These are phyloP conservation scores for Dentipellis fragilis DNA, from an alignment of 768 basidiomycete genomes.

Conservation along the genomic window DNA sequence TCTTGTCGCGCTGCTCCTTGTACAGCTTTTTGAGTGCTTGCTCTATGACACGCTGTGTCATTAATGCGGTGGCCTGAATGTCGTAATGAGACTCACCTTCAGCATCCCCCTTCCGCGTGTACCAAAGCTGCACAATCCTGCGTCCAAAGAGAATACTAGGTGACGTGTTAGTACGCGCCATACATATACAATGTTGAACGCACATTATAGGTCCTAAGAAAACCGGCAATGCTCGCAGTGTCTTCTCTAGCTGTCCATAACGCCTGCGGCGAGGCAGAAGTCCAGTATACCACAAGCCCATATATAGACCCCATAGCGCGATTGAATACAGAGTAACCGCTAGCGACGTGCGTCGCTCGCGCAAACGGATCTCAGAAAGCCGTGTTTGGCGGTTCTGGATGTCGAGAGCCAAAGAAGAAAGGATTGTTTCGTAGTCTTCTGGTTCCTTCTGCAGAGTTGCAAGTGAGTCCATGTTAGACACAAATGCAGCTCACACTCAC, in stretches of 20 bases:
- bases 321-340: constrained; percentile 72
- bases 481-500: constrained; percentile 1
- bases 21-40: constrained; percentile 63
- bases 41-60: constrained; percentile 36
- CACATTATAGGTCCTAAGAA: constrained; percentile 72
- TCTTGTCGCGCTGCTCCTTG: constrained; percentile 71
- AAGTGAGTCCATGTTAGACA: background rate
- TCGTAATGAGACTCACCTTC: constrained; percentile 48
- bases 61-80: constrained; percentile 2
- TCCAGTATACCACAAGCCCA: constrained; percentile 64
- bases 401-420: constrained; percentile 54
- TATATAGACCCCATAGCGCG: constrained; percentile 62
- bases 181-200: constrained; percentile 22
- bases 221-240: constrained; percentile 45
- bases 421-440: constrained; percentile 71
- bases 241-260: constrained; percentile 28
- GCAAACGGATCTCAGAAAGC: constrained; percentile 75
- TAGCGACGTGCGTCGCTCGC: constrained; percentile 72
- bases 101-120: constrained; percentile 63
- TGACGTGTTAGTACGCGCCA: background rate
- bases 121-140: constrained; percentile 79
- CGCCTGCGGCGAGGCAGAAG: constrained; percentile 31
- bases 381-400: constrained; percentile 66
- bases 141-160: constrained; percentile 64
- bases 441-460: constrained; percentile 32